Conservation (phyloP, 2,329 filamentous ascomycete genomes). For the Aspergillus ruber region DNA sequence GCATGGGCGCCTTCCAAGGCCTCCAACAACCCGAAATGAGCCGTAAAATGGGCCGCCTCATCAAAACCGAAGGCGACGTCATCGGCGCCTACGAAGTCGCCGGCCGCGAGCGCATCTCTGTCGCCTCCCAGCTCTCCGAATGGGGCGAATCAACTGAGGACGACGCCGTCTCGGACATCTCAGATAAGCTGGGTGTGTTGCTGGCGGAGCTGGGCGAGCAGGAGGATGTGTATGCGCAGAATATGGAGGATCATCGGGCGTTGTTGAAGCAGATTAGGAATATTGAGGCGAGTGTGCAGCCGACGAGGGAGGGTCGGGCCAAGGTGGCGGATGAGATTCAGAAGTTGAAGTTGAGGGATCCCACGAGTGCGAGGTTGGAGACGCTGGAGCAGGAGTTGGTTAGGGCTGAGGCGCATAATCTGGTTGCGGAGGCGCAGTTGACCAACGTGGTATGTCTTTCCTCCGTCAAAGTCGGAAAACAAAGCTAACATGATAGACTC, state of each 20-base stretch:
- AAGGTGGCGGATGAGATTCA: conserved; percentile 92
- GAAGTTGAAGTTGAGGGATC: conserved; percentile 86
- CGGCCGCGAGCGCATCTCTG: conserved; percentile 72
- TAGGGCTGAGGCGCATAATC: conserved; percentile 85
- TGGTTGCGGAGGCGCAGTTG: conserved; percentile 94
- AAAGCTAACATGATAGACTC: conserved; percentile 54
- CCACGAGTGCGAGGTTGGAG: conserved; percentile 70
- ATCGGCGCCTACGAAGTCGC: conserved; percentile 80
- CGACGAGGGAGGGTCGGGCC: conserved; percentile 75
- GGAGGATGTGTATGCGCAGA: conserved; percentile 81
- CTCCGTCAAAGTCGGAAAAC: too few relatives aligned
- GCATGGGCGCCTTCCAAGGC: conserved; percentile 78
- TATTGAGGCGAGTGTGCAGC: conserved; percentile 91
- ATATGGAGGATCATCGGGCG: conserved; percentile 74
- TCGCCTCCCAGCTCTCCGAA: conserved; percentile 86
- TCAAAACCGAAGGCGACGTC: conserved; percentile 89
- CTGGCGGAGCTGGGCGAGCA: conserved; percentile 90
- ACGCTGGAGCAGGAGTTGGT: conserved; percentile 94
- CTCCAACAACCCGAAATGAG: conserved; percentile 80
- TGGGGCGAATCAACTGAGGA: conserved; percentile 93
- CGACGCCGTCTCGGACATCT: conserved; percentile 79
- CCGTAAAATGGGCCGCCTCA: conserved; percentile 80
- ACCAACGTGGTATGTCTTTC: conserved; percentile 71
- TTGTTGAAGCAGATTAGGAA: conserved; percentile 89
- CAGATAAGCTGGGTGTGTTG: conserved; percentile 91